Conservation (phyloP, 352 stramenopile genomes). For the Aphanomyces astaci region DNA sequence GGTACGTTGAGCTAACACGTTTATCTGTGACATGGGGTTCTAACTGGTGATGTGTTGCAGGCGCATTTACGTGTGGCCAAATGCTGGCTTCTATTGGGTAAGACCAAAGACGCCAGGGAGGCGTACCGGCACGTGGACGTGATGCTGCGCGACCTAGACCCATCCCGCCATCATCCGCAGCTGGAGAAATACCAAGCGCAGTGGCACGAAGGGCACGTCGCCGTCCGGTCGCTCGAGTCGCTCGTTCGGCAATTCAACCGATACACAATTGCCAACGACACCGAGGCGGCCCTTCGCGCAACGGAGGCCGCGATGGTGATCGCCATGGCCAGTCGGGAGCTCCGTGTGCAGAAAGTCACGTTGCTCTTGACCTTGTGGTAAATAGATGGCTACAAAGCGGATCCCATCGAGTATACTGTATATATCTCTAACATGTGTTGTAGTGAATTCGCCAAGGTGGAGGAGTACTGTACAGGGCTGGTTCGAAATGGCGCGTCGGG, state of each 20-base stretch:
- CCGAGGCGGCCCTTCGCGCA: slow-evolving; percentile 36
- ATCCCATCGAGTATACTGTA: background rate
- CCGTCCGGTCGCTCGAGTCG: slow-evolving; percentile 32
- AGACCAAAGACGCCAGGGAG: slow-evolving; percentile 43
- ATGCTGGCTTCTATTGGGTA: slow-evolving; percentile 63
- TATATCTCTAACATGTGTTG: background rate
- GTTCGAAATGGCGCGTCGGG: slow-evolving; percentile 25
- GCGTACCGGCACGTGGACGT: slow-evolving; percentile 41
- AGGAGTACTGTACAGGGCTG: background rate
- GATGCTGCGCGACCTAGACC: slow-evolving; percentile 28
- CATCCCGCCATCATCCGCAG: background rate
- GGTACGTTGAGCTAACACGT: slow-evolving; percentile 15
- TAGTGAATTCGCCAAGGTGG: background rate
- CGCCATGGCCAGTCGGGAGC: slow-evolving; percentile 39
- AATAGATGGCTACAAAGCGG: slow-evolving; percentile 1
- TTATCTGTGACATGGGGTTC: background rate
- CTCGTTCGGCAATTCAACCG: slow-evolving; percentile 52
- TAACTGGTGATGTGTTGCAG: background rate
- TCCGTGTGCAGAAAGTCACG: slow-evolving; percentile 58
- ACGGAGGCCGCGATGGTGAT: slow-evolving; percentile 45
- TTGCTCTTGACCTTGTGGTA: slow-evolving; percentile 64
- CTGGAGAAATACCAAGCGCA: slow-evolving; percentile 20
- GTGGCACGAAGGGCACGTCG: background rate
- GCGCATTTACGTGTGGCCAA: slow-evolving; percentile 56
- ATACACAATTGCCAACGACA: slow-evolving; percentile 42